Conservation (phyloP, 768 basidiomycete species). For the Auriculariales sp. region DNA sequence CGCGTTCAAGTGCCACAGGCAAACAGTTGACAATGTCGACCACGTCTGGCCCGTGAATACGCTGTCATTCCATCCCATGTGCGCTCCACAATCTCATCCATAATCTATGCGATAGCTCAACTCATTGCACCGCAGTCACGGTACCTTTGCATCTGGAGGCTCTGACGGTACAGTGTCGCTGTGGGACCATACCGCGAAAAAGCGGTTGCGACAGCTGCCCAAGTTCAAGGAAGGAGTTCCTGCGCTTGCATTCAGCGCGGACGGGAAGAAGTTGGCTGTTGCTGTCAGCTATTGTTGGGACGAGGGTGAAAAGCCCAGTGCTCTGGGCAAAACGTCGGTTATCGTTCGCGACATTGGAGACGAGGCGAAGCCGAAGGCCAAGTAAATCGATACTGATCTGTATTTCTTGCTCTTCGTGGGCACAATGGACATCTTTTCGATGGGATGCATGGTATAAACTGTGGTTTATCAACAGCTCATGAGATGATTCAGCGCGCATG, state of each 20-base stretch:
- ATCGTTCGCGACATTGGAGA: conserved; percentile 54
- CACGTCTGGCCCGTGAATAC: conserved; percentile 96
- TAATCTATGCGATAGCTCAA: background rate
- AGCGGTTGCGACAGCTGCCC: conserved; percentile 80
- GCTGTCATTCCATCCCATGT: conserved; percentile 86
- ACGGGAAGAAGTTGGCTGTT: conserved; percentile 72
- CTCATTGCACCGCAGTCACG: conserved; percentile 37
- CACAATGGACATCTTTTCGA: background rate
- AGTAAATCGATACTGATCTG: too few relatives aligned
- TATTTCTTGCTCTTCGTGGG: background rate
- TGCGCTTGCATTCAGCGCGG: conserved; percentile 66
- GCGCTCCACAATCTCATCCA: conserved; percentile 13
- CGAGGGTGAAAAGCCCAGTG: conserved; percentile 60
- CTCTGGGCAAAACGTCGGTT: conserved; percentile 46
- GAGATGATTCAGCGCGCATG: too few relatives aligned
- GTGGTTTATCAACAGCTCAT: too few relatives aligned
- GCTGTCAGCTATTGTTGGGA: conserved; percentile 86
- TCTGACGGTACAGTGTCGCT: conserved; percentile 89
- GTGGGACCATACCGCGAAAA: conserved; percentile 97
- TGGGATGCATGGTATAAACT: too few relatives aligned
- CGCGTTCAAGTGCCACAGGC: conserved; percentile 94
- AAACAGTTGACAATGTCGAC: conserved; percentile 79
- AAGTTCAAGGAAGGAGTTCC: conserved; percentile 68
- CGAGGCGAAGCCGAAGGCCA: conserved; percentile 37
- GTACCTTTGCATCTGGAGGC: conserved; percentile 91